Evolutionary conservation across 495 filamentous ascomycete species (phyloP), one percentile per base, ranked within the genome.

Genomic region (Chaetomium cochliodes): DNA sequence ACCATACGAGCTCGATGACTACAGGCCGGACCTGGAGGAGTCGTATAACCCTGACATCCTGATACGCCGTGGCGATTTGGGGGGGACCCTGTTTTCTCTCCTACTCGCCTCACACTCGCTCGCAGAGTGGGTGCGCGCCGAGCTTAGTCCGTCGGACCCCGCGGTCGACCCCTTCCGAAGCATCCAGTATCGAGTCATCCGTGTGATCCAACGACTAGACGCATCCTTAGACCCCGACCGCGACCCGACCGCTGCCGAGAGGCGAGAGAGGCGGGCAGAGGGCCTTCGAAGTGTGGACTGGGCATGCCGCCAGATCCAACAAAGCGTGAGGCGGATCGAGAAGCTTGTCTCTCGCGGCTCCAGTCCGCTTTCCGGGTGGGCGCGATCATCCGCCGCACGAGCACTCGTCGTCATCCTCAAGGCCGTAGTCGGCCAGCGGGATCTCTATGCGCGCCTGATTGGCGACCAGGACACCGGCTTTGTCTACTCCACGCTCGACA

Each of bases 61-160:
- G 16, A 70, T 76, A 30, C 67, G 62, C 58, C 74, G 74, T 50
- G 77, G 79, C 42, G 80, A 82, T 37, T 70, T 80, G 8, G 79
- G 78, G 54, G 71, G 73, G 50, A 81, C 79, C n/a, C 62, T 82
- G 39, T 77, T 80, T 67, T 79, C 78, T 64, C 77, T 82, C 60
- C 67, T 82, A 20, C 71, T 82, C 12, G 68, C 72, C 47, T 81
- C 79, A 52, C 71, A 80, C 69, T 75, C 77, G 15, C 74, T 82
- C 55, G 75, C 80, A 58, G 68, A 75, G 30, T 79, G 74, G 67
- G 72, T 81, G 57, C 76, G 77, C 20, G 67, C 70, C 15, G 70
- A 73, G 8, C 71, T 80, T 61, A 63, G 67, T 15, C 69, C 76
- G 18, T 65, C 74, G 53, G 78, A 78, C 62, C 72, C 72, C 5